These are phyloP conservation scores for Rhododendron simsii DNA, from an alignment of 148 eudicot genomes.

Conservation along the genomic window DNA sequence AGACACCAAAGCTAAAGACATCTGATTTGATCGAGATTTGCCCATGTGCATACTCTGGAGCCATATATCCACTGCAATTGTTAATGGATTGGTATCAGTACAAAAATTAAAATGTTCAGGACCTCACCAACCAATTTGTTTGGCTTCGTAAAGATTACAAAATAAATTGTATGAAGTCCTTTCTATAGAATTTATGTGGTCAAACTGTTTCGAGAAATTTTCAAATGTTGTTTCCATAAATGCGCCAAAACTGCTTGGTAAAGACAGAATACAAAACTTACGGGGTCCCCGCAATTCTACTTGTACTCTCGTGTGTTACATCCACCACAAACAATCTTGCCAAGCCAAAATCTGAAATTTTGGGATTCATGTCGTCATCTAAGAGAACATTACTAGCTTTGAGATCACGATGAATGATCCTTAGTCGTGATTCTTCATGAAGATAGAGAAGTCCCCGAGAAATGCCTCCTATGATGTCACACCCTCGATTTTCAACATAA, in stretches of 20 bases:
- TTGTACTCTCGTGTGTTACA: not conserved
- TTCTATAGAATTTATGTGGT: not conserved
- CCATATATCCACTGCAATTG: not conserved
- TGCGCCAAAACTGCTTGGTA: not conserved
- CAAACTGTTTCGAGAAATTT: not conserved
- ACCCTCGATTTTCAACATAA: too few species aligned
- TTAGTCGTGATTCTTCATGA: not conserved
- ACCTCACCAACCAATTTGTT: too few species aligned
- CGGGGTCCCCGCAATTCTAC: not conserved
- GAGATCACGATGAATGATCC: not conserved
- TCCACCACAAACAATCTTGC: not conserved
- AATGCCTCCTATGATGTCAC: constrained; percentile 47
- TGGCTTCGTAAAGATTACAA: too few species aligned
- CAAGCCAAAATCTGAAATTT: not conserved
- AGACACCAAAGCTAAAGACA: not conserved
- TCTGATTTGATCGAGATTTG: not conserved
- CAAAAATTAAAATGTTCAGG: not conserved
- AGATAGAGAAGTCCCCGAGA: constrained; percentile 45
- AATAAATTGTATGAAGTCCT: not conserved
- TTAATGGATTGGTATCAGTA: not conserved
- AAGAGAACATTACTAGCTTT: not conserved
- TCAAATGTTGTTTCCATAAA: not conserved
- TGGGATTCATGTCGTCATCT: not conserved
- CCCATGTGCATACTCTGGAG: not conserved
- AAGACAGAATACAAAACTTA: not conserved